Evolutionary conservation across 192 early-diverging fungal species (phyloP).

Genomic region (Funneliformis mosseae): DNA sequence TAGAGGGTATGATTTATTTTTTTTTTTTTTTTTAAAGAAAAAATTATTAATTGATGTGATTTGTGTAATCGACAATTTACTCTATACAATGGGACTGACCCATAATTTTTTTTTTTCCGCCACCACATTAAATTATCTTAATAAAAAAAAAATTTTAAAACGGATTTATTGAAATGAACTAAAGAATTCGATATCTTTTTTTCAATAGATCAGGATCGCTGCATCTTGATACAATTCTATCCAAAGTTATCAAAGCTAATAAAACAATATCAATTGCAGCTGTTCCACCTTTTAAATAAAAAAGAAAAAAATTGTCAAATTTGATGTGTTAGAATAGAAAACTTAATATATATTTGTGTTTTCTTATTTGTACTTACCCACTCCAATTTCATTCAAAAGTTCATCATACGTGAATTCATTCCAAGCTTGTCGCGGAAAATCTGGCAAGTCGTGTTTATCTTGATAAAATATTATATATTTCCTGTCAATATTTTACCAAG

Average conservation of each 20-base stretch:
- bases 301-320: not conserved
- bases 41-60: no score
- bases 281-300: not conserved
- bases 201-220: slow-evolving; percentile 6
- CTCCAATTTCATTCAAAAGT: slow-evolving; percentile 1
- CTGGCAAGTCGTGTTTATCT: not conserved
- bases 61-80: no score
- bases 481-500: not conserved
- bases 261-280: not conserved
- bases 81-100: no score
- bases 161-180: not conserved
- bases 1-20: no score
- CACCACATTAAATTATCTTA: no score
- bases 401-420: slow-evolving; percentile 5
- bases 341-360: not conserved
- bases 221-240: slow-evolving; percentile 1
- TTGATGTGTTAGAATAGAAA: not conserved
- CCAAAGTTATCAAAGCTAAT: not conserved
- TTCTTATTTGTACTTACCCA: not conserved
- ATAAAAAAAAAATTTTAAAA: not conserved
- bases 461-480: not conserved
- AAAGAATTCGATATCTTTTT: not conserved
- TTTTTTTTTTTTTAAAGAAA: no score
- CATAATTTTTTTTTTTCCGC: no score
- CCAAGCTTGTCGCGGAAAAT: not conserved